Conservation (phyloP, 2,329 filamentous ascomycete species). For the Exserohilum rostratum region DNA sequence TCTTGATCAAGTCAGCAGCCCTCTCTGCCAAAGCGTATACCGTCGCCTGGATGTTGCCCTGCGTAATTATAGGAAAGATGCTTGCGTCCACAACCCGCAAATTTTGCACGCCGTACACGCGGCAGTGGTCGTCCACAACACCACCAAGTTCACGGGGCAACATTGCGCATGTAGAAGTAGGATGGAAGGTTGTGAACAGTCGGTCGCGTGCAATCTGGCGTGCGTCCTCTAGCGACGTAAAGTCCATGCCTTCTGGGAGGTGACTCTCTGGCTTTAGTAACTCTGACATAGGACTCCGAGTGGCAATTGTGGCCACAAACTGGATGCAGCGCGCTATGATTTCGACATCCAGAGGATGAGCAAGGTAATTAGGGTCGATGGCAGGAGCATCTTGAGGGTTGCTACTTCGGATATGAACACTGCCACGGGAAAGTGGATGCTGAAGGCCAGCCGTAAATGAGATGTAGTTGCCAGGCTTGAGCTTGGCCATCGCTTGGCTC, state of each 20-base stretch:
- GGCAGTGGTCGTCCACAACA: not conserved
- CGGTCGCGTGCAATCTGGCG: too few species aligned
- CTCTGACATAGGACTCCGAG: too few species aligned
- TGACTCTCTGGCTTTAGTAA: too few species aligned
- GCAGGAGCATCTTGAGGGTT: slow-evolving; percentile 40
- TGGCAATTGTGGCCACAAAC: too few species aligned
- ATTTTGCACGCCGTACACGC: not conserved
- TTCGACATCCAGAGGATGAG: slow-evolving; percentile 37
- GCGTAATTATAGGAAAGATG: slow-evolving; percentile 23
- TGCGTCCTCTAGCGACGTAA: too few species aligned
- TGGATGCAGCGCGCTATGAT: too few species aligned
- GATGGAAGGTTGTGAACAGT: too few species aligned
- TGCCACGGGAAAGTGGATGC: slow-evolving; percentile 44
- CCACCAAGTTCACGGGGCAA: not conserved
- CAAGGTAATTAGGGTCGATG: slow-evolving; percentile 48
- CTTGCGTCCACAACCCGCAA: slow-evolving; percentile 33
- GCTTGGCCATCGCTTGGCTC: too few species aligned
- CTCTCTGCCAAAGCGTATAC: not conserved
- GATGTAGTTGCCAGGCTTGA: too few species aligned
- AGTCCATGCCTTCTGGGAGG: too few species aligned
- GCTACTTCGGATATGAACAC: slow-evolving; percentile 39
- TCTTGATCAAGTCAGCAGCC: not conserved
- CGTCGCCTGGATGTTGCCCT: slow-evolving; percentile 1
- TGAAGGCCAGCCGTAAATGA: slow-evolving; percentile 36
- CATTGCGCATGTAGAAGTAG: not conserved